Evolutionary conservation across 768 basidiomycete species (phyloP).

Genomic region (Leucosporidium yakuticum): DNA sequence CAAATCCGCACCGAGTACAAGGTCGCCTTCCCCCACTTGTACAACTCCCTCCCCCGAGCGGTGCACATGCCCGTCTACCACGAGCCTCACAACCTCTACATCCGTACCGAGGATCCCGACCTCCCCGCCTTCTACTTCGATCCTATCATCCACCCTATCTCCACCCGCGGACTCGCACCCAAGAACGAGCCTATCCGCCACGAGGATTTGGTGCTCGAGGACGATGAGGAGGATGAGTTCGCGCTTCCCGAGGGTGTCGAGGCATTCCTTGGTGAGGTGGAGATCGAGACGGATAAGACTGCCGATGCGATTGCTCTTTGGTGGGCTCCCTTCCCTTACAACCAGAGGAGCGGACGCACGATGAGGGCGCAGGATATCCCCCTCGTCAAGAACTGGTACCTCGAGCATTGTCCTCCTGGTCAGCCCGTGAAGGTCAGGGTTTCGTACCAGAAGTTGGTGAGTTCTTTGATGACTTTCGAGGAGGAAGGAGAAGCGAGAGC

Average conservation of each 20-base stretch:
- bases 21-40: slow-evolving; percentile 96
- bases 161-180: slow-evolving; percentile 73
- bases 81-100: slow-evolving; percentile 92
- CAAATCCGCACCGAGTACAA: slow-evolving; percentile 99
- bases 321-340: slow-evolving; percentile 98
- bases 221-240: slow-evolving; percentile 78
- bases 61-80: slow-evolving; percentile 91
- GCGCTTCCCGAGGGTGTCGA: slow-evolving; percentile 68
- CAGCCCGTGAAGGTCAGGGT: slow-evolving; percentile 98
- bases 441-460: slow-evolving; percentile 91
- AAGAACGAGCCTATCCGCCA: slow-evolving; percentile 74
- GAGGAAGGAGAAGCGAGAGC: neutral
- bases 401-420: slow-evolving; percentile 94
- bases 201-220: slow-evolving; percentile 70
- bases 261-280: slow-evolving; percentile 68
- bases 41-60: slow-evolving; percentile 93
- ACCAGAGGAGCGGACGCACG: slow-evolving; percentile 82
- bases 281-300: slow-evolving; percentile 72
- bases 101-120: slow-evolving; percentile 98
- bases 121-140: slow-evolving; percentile 99
- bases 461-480: slow-evolving; percentile 1
- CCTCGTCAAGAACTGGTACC: slow-evolving; percentile 95
- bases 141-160: slow-evolving; percentile 95
- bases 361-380: slow-evolving; percentile 92
- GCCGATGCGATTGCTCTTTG: slow-evolving; percentile 95